Conservation (phyloP, 176 grass and related monocot genomes). For the Hordeum marinum region DNA sequence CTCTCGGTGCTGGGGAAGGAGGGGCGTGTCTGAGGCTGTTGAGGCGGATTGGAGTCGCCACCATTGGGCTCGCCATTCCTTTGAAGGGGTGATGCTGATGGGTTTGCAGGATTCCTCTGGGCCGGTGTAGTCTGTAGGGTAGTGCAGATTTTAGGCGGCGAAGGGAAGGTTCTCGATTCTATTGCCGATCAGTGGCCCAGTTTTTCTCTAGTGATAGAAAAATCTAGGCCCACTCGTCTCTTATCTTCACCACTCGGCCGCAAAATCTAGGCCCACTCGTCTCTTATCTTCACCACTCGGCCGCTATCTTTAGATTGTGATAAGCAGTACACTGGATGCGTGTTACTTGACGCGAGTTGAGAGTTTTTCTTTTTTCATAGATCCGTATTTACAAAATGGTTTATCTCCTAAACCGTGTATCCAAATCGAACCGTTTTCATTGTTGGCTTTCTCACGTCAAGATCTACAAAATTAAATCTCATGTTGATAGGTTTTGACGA, state of each 20-base stretch:
- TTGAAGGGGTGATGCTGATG: background rate
- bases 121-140: background rate
- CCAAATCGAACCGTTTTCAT: too few species aligned
- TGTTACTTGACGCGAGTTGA: too few species aligned
- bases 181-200: conserved; percentile 20
- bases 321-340: too few species aligned
- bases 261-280: too few species aligned
- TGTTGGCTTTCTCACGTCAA: too few species aligned
- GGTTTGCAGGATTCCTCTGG: background rate
- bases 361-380: too few species aligned
- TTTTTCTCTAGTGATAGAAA: background rate
- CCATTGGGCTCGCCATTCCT: conserved; percentile 53
- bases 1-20: background rate
- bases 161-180: background rate
- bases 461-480: too few species aligned
- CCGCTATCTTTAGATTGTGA: too few species aligned
- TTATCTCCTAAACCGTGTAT: too few species aligned
- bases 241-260: conserved; percentile 20
- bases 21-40: conserved; percentile 10
- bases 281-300: too few species aligned
- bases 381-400: too few species aligned
- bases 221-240: conserved; percentile 30
- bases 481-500: too few species aligned
- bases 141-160: background rate
- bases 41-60: conserved; percentile 23